Conservation (phyloP, 164 flowering plant species). For the Nymphaea colorata region DNA sequence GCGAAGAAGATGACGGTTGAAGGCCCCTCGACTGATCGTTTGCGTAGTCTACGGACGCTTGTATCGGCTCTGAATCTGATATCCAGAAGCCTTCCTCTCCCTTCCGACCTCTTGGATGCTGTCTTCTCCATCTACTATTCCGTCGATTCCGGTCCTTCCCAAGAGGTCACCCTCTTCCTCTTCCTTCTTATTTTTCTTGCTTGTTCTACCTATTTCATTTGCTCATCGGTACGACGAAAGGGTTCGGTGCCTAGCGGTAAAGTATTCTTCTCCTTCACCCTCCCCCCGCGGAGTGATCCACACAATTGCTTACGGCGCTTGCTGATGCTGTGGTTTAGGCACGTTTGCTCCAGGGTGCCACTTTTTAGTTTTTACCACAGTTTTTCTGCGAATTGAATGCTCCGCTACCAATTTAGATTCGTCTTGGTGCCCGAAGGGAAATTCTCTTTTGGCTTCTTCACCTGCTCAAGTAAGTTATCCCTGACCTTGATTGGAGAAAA, state of each 20-base stretch:
- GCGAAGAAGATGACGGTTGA: neutral
- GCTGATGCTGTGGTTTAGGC: neutral
- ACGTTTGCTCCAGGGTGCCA: neutral
- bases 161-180: conserved; percentile 4
- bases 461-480: too few species aligned
- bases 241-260: neutral
- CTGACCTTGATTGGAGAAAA: too few species aligned
- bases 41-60: conserved; percentile 49
- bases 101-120: conserved; percentile 46
- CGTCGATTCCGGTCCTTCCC: conserved; percentile 4
- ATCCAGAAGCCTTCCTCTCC: conserved; percentile 83
- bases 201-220: neutral
- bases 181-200: neutral
- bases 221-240: neutral
- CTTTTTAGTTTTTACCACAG: too few species aligned
- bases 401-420: too few species aligned
- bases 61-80: conserved; percentile 73
- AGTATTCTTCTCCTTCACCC: neutral
- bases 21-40: conserved; percentile 16
- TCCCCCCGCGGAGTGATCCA: neutral
- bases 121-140: conserved; percentile 52
- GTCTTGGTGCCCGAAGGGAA: too few species aligned
- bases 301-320: neutral
- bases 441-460: too few species aligned
- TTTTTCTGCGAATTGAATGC: too few species aligned